These are phyloP conservation scores for Trichoderma koningiopsis DNA, from an alignment of 2,329 filamentous ascomycete species.

Conservation along the genomic window DNA sequence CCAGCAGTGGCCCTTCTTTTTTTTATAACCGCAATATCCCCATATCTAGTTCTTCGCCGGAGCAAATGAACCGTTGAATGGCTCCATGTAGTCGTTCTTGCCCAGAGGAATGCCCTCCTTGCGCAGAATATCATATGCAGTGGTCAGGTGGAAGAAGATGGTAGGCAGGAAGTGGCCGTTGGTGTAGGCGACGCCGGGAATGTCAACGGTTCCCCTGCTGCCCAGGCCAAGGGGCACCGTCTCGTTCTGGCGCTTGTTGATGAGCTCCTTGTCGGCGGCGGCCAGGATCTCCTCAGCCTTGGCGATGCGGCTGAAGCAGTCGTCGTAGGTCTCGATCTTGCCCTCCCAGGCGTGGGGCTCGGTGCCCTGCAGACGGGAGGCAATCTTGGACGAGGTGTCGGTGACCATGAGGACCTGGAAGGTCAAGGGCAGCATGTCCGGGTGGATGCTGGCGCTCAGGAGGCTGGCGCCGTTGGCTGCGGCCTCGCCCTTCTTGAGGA, in stretches of 20 bases:
- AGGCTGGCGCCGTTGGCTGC: constrained; percentile 39
- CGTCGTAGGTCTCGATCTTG: constrained; percentile 40
- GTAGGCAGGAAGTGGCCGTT: constrained; percentile 57
- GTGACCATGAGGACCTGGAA: constrained; percentile 44
- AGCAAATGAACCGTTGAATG: constrained; percentile 32
- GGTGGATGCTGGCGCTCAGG: constrained; percentile 38
- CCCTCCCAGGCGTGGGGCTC: constrained; percentile 34
- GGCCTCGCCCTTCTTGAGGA: constrained; percentile 43
- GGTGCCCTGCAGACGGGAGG: constrained; percentile 39
- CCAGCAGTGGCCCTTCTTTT: neutral
- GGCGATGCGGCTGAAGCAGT: constrained; percentile 40
- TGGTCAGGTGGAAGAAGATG: constrained; percentile 64
- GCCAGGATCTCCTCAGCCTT: constrained; percentile 36
- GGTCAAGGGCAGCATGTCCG: constrained; percentile 48
- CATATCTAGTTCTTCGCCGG: neutral
- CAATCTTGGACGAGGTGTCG: constrained; percentile 37
- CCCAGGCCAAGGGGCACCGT: constrained; percentile 38
- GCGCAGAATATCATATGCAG: constrained; percentile 62
- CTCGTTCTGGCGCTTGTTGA: constrained; percentile 38
- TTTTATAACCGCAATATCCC: neutral
- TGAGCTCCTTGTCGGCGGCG: constrained; percentile 38
- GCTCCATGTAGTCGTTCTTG: constrained; percentile 57
- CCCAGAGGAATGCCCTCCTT: constrained; percentile 63
- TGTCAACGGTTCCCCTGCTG: constrained; percentile 32
- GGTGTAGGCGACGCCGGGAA: constrained; percentile 46